Evolutionary conservation across 1,139 yeast genomes (phyloP), one percentile per base, ranked within the genome.

Genomic region (Lodderomyces metapsilosis): DNA sequence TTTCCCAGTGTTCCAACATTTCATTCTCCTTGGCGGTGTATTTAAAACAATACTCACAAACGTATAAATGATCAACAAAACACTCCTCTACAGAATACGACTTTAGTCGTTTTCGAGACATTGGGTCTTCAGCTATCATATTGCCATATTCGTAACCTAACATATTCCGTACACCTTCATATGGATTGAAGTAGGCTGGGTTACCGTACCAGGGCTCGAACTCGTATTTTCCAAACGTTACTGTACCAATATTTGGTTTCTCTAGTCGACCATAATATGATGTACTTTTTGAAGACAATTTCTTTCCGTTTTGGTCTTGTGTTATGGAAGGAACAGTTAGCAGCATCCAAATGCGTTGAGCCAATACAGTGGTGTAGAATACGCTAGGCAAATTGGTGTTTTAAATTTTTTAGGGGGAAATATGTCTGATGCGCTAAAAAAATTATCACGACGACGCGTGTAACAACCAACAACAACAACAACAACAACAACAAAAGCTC

Each of bases 131-230:
- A 41, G 68, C 42, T 3, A 45, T 36, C 34, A 40, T 43, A 31
- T 55, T 53, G 7, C 48, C 41, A 38, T 43, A 51, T 31, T 49
- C 53, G 35, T 51, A 53, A 3, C 77, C 80, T 34, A 74, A 52
- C 28, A 54, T 53, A 11, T 52, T 39, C 47, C 60, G 64, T n/a
- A 31, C 32, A 11, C 36, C 24, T 39, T 62, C 61, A 41, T 59
- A 42, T 48, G 65, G 51, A 50, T 53, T 56, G 48, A 87, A 88
- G 55, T 87, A 84, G 1, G 88, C 94, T 3, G 87, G 78, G 53
- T 85, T 84, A 1, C 95, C 94, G 58, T 85, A 88, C 96, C 96
- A 88, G 1, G 96, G 82, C 41, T 78, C 75, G 48, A 88, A 82
- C 49, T 77, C 76, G 51, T 71, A 74, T 35, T 71, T 68, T 1